Evolutionary conservation across 768 basidiomycete species (phyloP), one percentile per base, ranked within the genome.

Genomic region (Cyclocybe aegerita): DNA sequence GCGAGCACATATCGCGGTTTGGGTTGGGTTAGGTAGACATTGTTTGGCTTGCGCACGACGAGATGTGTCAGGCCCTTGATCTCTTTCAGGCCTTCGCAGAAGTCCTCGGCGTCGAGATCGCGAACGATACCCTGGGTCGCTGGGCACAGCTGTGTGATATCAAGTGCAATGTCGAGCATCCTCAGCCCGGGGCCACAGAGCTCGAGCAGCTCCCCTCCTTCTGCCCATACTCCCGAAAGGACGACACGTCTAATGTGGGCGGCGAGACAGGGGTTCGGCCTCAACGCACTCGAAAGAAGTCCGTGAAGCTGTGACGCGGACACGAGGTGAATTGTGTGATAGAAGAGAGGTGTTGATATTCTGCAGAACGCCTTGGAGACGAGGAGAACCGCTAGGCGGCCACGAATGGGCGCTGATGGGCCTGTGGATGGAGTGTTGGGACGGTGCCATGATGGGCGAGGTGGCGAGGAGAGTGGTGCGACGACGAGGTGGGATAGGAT

Each of bases 301-400:
- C 62, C 53, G 9, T 57, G 53, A 1, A 81, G 66, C 16, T 82
- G 77, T 9, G 45, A 33, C 0, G 71, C 53, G 0, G 77, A 69
- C 34, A 61, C 66, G 39, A 87, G 60, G 56, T 71, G 69, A 38
- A 86, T 52, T 38, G 73, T 71, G 59, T 77, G 70, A 69, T 86
- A 86, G 53, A 82, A 73, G 9, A 84, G 70, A 1, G 84, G 83
- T 0, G 75, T 74, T 1, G 72, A 74, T 52, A 87, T 83, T 51
- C 86, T 75, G 39, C 74, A 64, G 67, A 85, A 81, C 16, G 67
- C 59, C 35, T 65, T 75, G 43, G 67, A 83, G 40, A 81, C 79
- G 45, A 80, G 75, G 11, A 86, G 74, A 0, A 76, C 71, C 4
- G 79, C 69, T 52, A 82, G 76, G 34, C 77, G 73, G 44, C 74